Evolutionary conservation across 129 eudicot genomes (phyloP), one percentile per base, ranked within the genome.

Genomic region (Kitagawia praeruptora): DNA sequence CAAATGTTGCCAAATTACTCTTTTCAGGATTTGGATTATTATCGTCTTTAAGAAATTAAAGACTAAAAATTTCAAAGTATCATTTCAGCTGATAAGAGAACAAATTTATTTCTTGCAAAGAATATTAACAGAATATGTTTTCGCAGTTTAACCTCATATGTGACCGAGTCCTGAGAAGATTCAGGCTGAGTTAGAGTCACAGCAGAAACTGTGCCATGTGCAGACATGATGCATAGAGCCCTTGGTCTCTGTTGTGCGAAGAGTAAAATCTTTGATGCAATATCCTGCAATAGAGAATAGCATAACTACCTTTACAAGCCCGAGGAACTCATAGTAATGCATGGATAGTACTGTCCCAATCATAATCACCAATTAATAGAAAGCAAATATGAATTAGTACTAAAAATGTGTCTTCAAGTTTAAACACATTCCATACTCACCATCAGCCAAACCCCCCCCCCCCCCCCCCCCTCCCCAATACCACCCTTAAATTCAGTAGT

Each of bases 201-300:
- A 6, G 83, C 80, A 45, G 95, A 88, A 81, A 92, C 83, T 19
- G 92, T 38, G 47, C 97, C 97, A 66, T 78, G 88, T 44, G 88
- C 97, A 49, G 97, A 87, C 83, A 92, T 70, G 77, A 92, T 82
- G 86, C 97, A 92, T 79, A 92, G 76, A 77, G 92, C 95, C 84
- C 95, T 89, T 23, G 91, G 91, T 79, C 92, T 81, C 80, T 89
- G 96, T 75, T 89, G 91, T 71, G 97, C 89, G 42, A 92, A 92
- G 5, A 89, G 83, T 51, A 89, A 70, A 75, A 92, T 77, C 74
- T 86, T 92, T 77, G 91, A 90, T 6, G 95, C 89, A 54, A 92
- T 79, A 78, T 92, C 97, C 97, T 92, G 79, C 86, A 79, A 53
- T 46, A 75, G 42, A 78, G 49, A 58, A 70, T 42, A 27, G 42